phyloP scores from a whole-genome alignment of 2,329 filamentous ascomycete species.

The Cyclaneusma minus region DNA sequence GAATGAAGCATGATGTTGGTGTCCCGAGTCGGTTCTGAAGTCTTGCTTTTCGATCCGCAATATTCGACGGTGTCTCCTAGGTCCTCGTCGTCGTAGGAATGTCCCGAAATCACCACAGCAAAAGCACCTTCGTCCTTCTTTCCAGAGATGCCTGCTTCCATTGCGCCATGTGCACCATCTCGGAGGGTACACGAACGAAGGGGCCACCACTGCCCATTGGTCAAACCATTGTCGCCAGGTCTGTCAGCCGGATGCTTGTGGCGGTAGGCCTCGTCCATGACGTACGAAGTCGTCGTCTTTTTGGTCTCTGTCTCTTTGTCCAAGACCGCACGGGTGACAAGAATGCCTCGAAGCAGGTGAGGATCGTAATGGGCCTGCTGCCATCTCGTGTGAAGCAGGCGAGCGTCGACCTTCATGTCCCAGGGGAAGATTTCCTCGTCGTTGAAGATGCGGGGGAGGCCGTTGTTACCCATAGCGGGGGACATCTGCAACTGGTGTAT shows the following conservation, averaged over 20 bases:
- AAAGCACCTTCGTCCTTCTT: conserved; percentile 27
- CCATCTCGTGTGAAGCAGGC: conserved; percentile 30
- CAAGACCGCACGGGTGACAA: no score
- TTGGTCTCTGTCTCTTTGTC: conserved; percentile 6
- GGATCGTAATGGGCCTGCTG: conserved; percentile 22
- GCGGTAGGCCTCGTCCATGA: conserved; percentile 4
- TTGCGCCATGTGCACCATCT: conserved; percentile 33
- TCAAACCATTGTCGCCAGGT: conserved; percentile 16
- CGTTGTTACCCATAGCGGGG: conserved; percentile 16
- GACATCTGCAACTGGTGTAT: conserved; percentile 8
- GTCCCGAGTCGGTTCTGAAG: conserved; percentile 16
- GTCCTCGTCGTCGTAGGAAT: conserved; percentile 31
- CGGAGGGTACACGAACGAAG: conserved; percentile 30
- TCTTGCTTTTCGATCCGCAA: conserved; percentile 27
- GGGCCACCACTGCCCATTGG: conserved; percentile 33
- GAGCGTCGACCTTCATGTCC: conserved; percentile 30
- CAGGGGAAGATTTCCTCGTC: conserved; percentile 20
- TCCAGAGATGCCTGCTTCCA: conserved; percentile 34
- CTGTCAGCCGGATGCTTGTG: conserved; percentile 7
- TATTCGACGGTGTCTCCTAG: conserved; percentile 29
- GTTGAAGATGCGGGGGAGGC: conserved; percentile 25
- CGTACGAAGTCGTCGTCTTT: conserved; percentile 5
- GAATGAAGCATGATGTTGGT: conserved; percentile 28
- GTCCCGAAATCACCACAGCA: conserved; percentile 32
- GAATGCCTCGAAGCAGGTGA: conserved; percentile 24